phyloP scores from a whole-genome alignment of 139 green algal genomes.

The Chlorella sp. region DNA sequence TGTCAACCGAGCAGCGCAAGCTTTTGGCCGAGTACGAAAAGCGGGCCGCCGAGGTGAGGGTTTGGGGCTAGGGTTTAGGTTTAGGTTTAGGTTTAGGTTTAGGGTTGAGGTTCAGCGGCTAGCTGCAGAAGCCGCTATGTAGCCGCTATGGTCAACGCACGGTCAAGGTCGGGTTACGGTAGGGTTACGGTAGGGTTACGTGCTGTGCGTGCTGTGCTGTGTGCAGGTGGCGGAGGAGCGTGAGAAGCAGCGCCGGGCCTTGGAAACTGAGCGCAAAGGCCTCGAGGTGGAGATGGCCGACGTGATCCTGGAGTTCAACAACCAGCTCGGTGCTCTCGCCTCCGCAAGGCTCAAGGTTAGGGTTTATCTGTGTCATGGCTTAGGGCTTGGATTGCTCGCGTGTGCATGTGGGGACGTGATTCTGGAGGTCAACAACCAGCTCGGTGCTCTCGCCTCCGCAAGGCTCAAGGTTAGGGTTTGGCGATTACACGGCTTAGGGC shows the following conservation, averaged over 20 bases:
- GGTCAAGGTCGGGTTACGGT: too few relatives aligned
- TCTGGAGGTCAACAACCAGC: conserved; percentile 11
- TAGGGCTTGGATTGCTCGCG: too few relatives aligned
- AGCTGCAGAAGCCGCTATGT: too few relatives aligned
- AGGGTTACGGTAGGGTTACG: background rate
- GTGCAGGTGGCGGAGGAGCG: conserved; percentile 16
- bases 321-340: background rate
- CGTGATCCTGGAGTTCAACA: conserved; percentile 12
- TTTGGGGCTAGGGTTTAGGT: too few relatives aligned
- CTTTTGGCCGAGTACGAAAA: conserved; percentile 21
- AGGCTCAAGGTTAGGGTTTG: conserved; percentile 3
- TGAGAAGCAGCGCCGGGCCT: conserved; percentile 16
- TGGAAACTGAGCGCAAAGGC: conserved; percentile 23
- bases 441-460: background rate
- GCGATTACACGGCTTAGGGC: too few relatives aligned
- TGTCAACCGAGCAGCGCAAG: conserved; percentile 27
- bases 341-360: conserved; percentile 1
- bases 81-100: too few relatives aligned
- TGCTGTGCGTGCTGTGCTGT: background rate
- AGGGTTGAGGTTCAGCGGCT: too few relatives aligned
- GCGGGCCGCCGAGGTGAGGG: conserved; percentile 3
- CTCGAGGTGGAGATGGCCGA: conserved; percentile 15
- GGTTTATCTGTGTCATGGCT: too few relatives aligned
- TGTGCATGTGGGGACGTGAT: too few relatives aligned
- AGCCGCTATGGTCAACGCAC: too few relatives aligned